A percentile compares a stretch with the other conserved stretches of the same genome.
phyloP scores from a whole-genome alignment of 176 grass and related monocot species.

The Tuctoria greenei region DNA sequence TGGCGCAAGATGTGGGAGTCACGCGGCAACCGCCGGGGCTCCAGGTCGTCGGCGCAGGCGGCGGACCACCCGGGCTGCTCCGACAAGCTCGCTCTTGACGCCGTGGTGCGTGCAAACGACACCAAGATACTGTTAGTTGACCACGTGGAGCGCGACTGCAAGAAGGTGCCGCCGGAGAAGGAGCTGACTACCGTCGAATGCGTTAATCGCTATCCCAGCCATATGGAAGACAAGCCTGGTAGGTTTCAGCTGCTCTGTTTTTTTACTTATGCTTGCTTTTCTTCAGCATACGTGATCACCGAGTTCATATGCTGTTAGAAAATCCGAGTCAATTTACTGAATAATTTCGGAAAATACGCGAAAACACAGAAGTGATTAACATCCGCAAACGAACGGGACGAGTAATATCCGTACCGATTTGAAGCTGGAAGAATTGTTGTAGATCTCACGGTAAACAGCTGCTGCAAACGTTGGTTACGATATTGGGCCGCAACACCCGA shows the following conservation, averaged over 20 bases:
- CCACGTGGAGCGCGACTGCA: slow-evolving; percentile 51
- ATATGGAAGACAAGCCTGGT: slow-evolving; percentile 65
- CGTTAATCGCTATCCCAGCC: slow-evolving; percentile 40
- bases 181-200: slow-evolving; percentile 38
- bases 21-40: slow-evolving; percentile 41
- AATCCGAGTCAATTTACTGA: too few species aligned
- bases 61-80: slow-evolving; percentile 49
- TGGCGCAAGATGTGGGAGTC: slow-evolving; percentile 77
- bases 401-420: too few species aligned
- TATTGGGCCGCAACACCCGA: too few species aligned
- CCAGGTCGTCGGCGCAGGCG: slow-evolving; percentile 40
- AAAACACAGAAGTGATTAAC: too few species aligned
- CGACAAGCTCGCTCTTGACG: slow-evolving; percentile 22
- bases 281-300: background rate
- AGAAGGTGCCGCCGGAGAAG: slow-evolving; percentile 36
- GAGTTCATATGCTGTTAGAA: background rate
- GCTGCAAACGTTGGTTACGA: too few species aligned
- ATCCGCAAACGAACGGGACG: too few species aligned
- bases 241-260: slow-evolving; percentile 20
- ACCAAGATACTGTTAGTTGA: slow-evolving; percentile 62
- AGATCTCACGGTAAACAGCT: too few species aligned
- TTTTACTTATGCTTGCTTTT: background rate
- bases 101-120: slow-evolving; percentile 22
- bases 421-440: too few species aligned
- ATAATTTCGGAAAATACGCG: too few species aligned